phyloP scores from a whole-genome alignment of 2,329 filamentous ascomycete genomes.

The Phyllosticta citribraziliensis region DNA sequence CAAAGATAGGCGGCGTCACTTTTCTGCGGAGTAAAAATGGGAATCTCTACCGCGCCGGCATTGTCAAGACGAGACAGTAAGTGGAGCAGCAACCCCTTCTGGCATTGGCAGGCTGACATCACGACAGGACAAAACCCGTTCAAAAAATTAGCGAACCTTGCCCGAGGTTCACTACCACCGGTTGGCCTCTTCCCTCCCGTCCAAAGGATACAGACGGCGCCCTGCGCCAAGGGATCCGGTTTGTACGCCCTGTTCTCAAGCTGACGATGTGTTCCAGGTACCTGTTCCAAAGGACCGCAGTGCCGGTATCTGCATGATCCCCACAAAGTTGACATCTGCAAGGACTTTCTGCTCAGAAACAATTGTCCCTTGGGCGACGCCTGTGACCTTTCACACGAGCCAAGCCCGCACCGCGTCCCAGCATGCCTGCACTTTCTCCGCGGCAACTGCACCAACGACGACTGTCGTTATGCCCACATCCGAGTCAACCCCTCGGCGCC shows the following conservation, averaged over 20 bases:
- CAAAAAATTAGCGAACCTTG: conserved; percentile 66
- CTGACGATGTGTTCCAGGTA: conserved; percentile 48
- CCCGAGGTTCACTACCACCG: conserved; percentile 46
- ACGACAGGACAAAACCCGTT: conserved; percentile 23
- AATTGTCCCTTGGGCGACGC: conserved; percentile 64
- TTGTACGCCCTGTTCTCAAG: conserved; percentile 10
- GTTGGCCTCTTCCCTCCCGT: conserved; percentile 28
- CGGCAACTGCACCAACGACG: conserved; percentile 77
- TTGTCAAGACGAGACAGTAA: conserved; percentile 69
- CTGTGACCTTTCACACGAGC: conserved; percentile 86
- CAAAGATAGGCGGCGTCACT: conserved; percentile 63
- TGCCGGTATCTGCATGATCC: conserved; percentile 81
- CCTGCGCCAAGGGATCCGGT: conserved; percentile 4
- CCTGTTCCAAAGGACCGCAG: conserved; percentile 68
- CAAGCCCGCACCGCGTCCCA: conserved; percentile 73
- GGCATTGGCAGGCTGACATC: conserved; percentile 4
- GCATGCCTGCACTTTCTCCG: conserved; percentile 83
- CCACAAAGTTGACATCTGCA: conserved; percentile 81
- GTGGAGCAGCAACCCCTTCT: conserved; percentile 22
- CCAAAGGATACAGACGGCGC: conserved; percentile 1
- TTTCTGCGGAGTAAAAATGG: conserved; percentile 82
- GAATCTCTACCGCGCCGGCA: conserved; percentile 69
- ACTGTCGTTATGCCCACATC: conserved; percentile 81
- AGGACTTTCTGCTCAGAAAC: conserved; percentile 71
- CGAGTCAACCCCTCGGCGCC: conserved; percentile 64